A percentile compares a stretch with the other conserved stretches of the same genome.
These are phyloP conservation scores for Trichocladium antarcticum DNA, from an alignment of 495 filamentous ascomycete species.

Conservation along the genomic window DNA sequence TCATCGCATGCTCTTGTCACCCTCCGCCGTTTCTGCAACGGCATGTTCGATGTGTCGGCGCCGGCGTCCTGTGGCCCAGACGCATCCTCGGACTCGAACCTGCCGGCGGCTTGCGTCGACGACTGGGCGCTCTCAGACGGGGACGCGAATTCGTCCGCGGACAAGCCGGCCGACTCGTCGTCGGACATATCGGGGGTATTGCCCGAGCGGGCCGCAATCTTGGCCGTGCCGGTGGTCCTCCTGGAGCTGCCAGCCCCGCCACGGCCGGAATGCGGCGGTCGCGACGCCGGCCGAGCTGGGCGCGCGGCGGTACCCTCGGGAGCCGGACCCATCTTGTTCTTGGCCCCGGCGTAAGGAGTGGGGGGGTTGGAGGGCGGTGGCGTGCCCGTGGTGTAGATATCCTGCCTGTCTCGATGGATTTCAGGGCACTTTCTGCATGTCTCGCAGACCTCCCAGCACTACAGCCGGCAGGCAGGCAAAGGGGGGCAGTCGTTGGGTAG, in stretches of 20 bases:
- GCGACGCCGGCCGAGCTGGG: constrained; percentile 18
- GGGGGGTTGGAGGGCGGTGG: neutral
- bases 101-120: constrained; percentile 11
- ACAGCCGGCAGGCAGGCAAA: neutral
- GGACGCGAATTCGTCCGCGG: constrained; percentile 24
- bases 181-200: constrained; percentile 27
- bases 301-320: constrained; percentile 9
- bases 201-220: constrained; percentile 7
- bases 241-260: constrained; percentile 12
- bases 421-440: neutral
- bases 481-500: constrained; percentile 2
- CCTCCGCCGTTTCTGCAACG: constrained; percentile 75
- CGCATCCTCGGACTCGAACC: constrained; percentile 21
- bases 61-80: constrained; percentile 9
- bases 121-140: constrained; percentile 24
- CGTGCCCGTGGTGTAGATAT: neutral
- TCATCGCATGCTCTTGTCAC: constrained; percentile 94
- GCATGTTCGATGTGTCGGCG: constrained; percentile 32
- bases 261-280: constrained; percentile 15
- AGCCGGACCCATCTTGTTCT: constrained; percentile 13
- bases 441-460: neutral
- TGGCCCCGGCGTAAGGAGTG: neutral
- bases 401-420: constrained; percentile 1
- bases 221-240: constrained; percentile 7
- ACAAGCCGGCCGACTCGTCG: constrained; percentile 26